These are phyloP conservation scores for Ilex asprella DNA, from an alignment of 257 asterid species.

Conservation along the genomic window DNA sequence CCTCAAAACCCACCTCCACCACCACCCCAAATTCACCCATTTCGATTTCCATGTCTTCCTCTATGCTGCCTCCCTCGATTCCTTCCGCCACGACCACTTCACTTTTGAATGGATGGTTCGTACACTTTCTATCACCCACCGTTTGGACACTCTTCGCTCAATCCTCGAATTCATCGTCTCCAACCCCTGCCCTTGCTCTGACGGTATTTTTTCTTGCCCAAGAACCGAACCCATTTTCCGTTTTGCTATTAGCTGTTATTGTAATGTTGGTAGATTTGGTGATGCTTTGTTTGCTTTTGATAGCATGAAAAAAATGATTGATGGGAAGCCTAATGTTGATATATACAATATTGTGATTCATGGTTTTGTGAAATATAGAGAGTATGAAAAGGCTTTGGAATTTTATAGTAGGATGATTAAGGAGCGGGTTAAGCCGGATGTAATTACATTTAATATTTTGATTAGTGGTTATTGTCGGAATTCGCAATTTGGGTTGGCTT, in stretches of 20 bases:
- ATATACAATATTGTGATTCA: conserved; percentile 66
- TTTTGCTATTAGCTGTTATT: conserved; percentile 50
- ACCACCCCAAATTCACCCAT: conserved; percentile 74
- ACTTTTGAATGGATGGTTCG: conserved; percentile 82
- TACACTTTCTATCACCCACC: conserved; percentile 63
- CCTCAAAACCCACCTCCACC: conserved; percentile 56
- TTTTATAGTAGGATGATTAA: conserved; percentile 56
- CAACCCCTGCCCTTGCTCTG: conserved; percentile 93
- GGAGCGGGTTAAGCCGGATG: conserved; percentile 69
- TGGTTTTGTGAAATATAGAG: conserved; percentile 58
- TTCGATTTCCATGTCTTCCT: conserved; percentile 87
- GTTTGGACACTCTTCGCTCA: conserved; percentile 56
- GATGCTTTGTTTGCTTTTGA: conserved; percentile 64
- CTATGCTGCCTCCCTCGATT: conserved; percentile 69
- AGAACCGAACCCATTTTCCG: conserved; percentile 62
- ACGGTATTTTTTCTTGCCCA: conserved; percentile 83
- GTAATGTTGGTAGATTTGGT: conserved; percentile 54
- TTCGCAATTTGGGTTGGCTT: conserved; percentile 42
- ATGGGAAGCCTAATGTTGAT: conserved; percentile 63
- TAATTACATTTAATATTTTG: conserved; percentile 64
- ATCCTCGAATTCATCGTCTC: conserved; percentile 69
- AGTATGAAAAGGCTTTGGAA: conserved; percentile 42
- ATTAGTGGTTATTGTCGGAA: conserved; percentile 69
- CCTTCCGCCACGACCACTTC: conserved; percentile 87
- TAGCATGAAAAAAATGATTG: conserved; percentile 61